Percentiles rank a stretch among this genome's conserved stretches.
Evolutionary conservation across 1,284 basidiomycete genomes (phyloP).

Genomic region (Cryptococcus sp.): DNA sequence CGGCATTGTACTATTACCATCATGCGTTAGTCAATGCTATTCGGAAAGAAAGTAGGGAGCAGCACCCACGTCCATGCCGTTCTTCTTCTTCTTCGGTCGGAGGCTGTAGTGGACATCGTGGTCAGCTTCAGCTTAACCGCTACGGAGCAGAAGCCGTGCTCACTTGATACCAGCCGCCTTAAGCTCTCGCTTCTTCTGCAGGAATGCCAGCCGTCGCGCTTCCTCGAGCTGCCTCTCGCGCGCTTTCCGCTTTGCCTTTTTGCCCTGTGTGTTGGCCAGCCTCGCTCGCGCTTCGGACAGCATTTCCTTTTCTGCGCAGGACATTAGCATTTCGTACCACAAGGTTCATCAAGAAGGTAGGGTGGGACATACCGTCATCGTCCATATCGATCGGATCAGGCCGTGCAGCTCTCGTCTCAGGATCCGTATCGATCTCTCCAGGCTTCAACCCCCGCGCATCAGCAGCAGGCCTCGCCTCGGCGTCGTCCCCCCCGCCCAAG

Average conservation of each 20-base stretch:
- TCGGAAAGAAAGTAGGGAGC: no score
- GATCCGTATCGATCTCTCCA: slow-evolving; percentile 98
- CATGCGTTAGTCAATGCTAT: no score
- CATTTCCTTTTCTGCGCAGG: slow-evolving; percentile 91
- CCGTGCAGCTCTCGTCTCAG: slow-evolving; percentile 95
- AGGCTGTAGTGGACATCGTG: slow-evolving; percentile 39
- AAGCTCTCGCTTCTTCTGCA: slow-evolving; percentile 97
- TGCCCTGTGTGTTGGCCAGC: slow-evolving; percentile 98
- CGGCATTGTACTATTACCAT: slow-evolving; percentile 78
- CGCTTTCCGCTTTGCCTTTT: slow-evolving; percentile 98
- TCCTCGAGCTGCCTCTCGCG: slow-evolving; percentile 95
- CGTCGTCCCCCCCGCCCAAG: slow-evolving; percentile 73
- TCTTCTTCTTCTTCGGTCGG: slow-evolving; percentile 84
- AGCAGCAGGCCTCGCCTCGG: slow-evolving; percentile 81
- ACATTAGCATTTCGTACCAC: no score
- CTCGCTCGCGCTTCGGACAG: slow-evolving; percentile 96
- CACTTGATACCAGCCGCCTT: slow-evolving; percentile 97
- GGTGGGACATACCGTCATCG: slow-evolving; percentile 74
- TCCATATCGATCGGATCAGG: slow-evolving; percentile 99
- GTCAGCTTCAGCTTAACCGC: neutral
- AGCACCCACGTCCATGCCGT: slow-evolving; percentile 86
- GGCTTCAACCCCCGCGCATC: slow-evolving; percentile 86
- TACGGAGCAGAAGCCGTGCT: neutral
- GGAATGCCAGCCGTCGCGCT: slow-evolving; percentile 85
- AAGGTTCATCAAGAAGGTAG: slow-evolving; percentile 8